Conservation (phyloP, 148 eudicot species). For the Diospyros lotus region DNA sequence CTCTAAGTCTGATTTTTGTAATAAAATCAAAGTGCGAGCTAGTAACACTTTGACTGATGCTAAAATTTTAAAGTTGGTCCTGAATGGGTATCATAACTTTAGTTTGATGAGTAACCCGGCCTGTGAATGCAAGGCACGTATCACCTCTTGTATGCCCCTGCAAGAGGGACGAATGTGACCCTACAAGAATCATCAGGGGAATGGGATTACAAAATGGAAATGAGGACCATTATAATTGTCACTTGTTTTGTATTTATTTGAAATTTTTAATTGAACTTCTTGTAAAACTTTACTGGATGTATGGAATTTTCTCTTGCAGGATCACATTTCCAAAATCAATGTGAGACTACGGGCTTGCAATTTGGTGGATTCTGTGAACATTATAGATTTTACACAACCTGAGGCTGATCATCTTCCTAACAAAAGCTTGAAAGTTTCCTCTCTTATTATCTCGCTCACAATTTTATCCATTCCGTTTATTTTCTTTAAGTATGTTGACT, state of each 20-base stretch:
- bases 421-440: conserved; percentile 29
- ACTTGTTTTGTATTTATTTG: neutral
- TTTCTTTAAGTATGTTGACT: conserved; percentile 42
- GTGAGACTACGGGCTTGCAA: conserved; percentile 27
- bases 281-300: neutral
- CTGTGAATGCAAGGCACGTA: too few relatives aligned
- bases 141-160: too few relatives aligned
- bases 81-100: too few relatives aligned
- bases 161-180: too few relatives aligned
- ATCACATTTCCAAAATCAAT: conserved; percentile 34
- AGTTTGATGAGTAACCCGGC: too few relatives aligned
- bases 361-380: conserved; percentile 23
- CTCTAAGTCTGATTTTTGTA: too few relatives aligned
- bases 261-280: neutral
- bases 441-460: conserved; percentile 31
- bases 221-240: neutral
- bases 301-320: conserved; percentile 19
- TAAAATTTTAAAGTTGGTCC: too few relatives aligned
- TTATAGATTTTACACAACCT: conserved; percentile 7
- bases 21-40: too few relatives aligned
- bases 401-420: conserved; percentile 16
- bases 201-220: too few relatives aligned
- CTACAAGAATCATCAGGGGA: too few relatives aligned
- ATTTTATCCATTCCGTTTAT: conserved; percentile 38
- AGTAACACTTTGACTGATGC: too few relatives aligned